Evolutionary conservation across 371 early-diverging fungal genomes (phyloP), one percentile per base, ranked within the genome.

Genomic region (Saksenaea vasiformis): DNA sequence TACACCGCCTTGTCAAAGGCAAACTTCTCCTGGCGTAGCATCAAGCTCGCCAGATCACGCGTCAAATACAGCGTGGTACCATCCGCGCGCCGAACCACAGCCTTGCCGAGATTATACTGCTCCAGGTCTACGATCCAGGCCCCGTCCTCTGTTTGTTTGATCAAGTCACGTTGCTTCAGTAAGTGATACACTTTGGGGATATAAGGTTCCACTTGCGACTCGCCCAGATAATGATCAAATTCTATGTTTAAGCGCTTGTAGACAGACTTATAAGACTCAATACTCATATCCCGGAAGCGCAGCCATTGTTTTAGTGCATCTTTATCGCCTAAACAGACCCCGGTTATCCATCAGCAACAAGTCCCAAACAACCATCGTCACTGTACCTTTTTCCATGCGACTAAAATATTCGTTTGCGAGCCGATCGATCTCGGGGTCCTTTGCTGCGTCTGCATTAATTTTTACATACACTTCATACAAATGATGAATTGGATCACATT

Each of bases 191-290:
- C 92, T 36, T 85, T 81, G 7, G 84, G 72, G 64, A 93, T 91
- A 62, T 85, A 85, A 35, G 76, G 69, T 5, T 85, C 85, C 60
- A 91, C 95, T 70, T 92, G 82, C 7, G 97, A 96, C 76, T 99
- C 99, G 28, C 99, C 98, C 0, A 96, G 94, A 80, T 96, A 99
- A n/a, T 92, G 85, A 68, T 98, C 98, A 80, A 99, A 98, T 31
- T 87, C 69, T 65, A 98, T 86, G 68, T 92, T 91, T 36, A 99
- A 80, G 57, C 94, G 88, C 14, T 83, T 85, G 66, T 98, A 99
- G 13, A 93, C 86, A n/a, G 85, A 76, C 64, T 90, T 87, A 84
- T 95, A 98, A 66, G 93, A 90, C 39, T 75, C 85, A 41, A 98
- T 95, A 56, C 91, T 91, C 60, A 98, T 68, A 5, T 92, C 86